Conservation (phyloP, 345 rosid genomes). For the Pseudoturritis turrita region DNA sequence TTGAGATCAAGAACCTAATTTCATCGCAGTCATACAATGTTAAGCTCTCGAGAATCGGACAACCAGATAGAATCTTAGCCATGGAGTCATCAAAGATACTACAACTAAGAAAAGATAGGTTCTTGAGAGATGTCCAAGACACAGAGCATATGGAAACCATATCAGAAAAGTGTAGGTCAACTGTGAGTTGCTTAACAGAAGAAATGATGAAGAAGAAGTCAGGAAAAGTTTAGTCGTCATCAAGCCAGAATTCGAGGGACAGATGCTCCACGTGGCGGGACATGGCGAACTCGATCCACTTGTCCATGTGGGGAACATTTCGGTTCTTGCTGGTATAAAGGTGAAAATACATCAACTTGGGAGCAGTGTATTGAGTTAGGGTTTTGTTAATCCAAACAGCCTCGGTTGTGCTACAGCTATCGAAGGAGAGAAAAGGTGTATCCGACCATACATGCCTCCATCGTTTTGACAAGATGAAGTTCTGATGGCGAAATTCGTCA, state of each 20-base stretch:
- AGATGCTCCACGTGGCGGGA: neutral
- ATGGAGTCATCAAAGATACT: neutral
- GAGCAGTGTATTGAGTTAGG: neutral
- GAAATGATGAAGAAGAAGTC: neutral
- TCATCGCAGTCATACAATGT: neutral
- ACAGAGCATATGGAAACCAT: neutral
- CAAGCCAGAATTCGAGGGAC: neutral
- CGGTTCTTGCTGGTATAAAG: neutral
- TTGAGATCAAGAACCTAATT: neutral
- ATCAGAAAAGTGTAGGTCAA: neutral
- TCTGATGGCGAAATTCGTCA: neutral
- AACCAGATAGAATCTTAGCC: slow-evolving; percentile 6
- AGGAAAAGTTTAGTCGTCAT: neutral
- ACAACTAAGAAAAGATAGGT: neutral
- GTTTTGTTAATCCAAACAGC: neutral
- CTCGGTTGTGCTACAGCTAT: neutral
- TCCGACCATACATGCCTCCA: slow-evolving; percentile 10
- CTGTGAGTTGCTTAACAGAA: neutral
- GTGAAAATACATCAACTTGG: neutral
- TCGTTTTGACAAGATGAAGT: slow-evolving; percentile 16
- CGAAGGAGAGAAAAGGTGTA: neutral
- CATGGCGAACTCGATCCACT: neutral
- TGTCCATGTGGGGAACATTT: neutral
- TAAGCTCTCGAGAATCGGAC: slow-evolving; percentile 1
- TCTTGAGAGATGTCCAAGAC: slow-evolving; percentile 6